phyloP scores from a whole-genome alignment of 768 basidiomycete species.

The Russula griseocarnosa region DNA sequence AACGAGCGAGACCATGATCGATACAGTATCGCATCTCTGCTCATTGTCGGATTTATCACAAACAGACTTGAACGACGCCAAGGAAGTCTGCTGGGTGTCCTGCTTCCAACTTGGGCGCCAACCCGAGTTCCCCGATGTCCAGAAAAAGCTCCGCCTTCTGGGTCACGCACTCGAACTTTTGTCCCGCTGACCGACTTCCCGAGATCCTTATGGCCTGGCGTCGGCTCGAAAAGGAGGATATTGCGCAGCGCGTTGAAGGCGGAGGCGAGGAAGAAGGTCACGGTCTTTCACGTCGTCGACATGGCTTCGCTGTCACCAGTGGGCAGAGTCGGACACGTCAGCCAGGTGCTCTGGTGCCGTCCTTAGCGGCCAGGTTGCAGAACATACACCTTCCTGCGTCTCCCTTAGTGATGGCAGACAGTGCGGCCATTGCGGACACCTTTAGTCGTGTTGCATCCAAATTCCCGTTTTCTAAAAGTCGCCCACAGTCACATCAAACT shows the following conservation, averaged over 20 bases:
- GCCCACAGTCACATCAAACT: conserved; percentile 53
- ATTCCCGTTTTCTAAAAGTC: conserved; percentile 19
- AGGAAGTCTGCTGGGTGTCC: conserved; percentile 85
- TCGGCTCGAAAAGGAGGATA: conserved; percentile 63
- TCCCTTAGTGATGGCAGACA: conserved; percentile 67
- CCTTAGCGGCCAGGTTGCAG: conserved; percentile 59
- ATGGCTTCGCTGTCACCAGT: not conserved
- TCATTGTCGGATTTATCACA: conserved; percentile 33
- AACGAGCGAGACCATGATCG: conserved; percentile 67
- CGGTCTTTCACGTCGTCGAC: conserved; percentile 32
- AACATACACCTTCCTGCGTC: conserved; percentile 67
- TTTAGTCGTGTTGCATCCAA: conserved; percentile 54
- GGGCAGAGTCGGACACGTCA: conserved; percentile 6
- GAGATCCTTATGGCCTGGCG: conserved; percentile 80
- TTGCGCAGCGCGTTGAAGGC: conserved; percentile 47
- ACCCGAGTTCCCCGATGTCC: conserved; percentile 63
- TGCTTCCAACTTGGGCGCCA: conserved; percentile 87
- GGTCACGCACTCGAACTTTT: conserved; percentile 82
- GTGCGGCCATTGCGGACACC: conserved; percentile 75
- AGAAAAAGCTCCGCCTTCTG: conserved; percentile 64
- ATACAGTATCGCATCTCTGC: conserved; percentile 51
- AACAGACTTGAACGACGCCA: conserved; percentile 53
- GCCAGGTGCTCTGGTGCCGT: conserved; percentile 30
- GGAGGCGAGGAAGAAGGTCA: conserved; percentile 33
- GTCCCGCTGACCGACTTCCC: conserved; percentile 73